Conservation (phyloP, 306 rosid species). For the Prosopis cineraria region DNA sequence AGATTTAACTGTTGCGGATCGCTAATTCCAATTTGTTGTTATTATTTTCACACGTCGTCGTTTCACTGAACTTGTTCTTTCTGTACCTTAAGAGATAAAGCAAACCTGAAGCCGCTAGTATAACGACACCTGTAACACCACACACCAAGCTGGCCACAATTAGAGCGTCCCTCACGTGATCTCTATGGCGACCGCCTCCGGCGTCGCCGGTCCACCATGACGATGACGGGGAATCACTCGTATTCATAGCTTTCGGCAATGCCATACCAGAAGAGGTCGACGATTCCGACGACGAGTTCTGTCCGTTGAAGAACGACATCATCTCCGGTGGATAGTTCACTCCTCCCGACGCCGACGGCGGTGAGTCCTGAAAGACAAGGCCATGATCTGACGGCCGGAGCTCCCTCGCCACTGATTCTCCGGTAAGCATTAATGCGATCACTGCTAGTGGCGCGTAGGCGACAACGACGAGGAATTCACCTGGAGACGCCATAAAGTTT, state of each 20-base stretch:
- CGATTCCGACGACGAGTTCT: constrained; percentile 40
- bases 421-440: constrained; percentile 22
- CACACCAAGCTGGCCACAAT: constrained; percentile 68
- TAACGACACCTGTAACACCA: constrained; percentile 73
- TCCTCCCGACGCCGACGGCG: constrained; percentile 40
- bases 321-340: constrained; percentile 43
- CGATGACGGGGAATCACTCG: constrained; percentile 44
- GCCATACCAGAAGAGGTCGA: constrained; percentile 39
- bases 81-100: constrained; percentile 48
- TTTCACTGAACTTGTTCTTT: constrained; percentile 27
- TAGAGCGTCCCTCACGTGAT: constrained; percentile 49
- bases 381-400: constrained; percentile 89
- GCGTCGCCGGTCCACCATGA: constrained; percentile 43
- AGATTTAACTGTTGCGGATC: constrained; percentile 11
- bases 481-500: constrained; percentile 27
- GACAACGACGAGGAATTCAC: neutral
- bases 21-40: constrained; percentile 41
- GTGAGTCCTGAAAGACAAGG: constrained; percentile 52
- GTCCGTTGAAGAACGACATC: constrained; percentile 63
- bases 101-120: constrained; percentile 61
- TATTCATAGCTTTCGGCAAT: constrained; percentile 48
- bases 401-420: constrained; percentile 45
- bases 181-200: constrained; percentile 15
- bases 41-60: constrained; percentile 7
- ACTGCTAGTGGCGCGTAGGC: neutral